These are phyloP conservation scores for Acanthamoeba rhysodes DNA, from an alignment of 208 protist species.

Conservation along the genomic window DNA sequence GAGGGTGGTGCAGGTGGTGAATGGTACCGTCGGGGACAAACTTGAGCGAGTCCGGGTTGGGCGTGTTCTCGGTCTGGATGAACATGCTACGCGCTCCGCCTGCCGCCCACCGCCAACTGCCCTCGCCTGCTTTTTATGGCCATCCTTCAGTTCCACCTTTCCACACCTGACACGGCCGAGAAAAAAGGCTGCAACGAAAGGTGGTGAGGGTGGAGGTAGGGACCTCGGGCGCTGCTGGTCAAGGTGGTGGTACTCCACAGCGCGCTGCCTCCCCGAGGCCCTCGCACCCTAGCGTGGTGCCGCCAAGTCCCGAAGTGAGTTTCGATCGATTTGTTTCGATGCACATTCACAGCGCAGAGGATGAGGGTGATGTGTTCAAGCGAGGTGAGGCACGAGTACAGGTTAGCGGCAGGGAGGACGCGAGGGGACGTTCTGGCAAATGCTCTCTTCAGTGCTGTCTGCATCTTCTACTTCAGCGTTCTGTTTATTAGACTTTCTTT, in stretches of 20 bases:
- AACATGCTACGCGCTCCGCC: constrained; percentile 81
- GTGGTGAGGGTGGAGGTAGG: no score
- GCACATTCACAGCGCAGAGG: no score
- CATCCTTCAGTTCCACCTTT: not conserved
- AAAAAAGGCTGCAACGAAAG: no score
- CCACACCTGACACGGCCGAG: not conserved
- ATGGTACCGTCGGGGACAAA: constrained; percentile 85
- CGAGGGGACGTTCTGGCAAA: not conserved
- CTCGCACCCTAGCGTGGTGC: not conserved
- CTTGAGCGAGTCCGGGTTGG: constrained; percentile 90
- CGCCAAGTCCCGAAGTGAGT: no score
- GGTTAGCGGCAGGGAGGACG: not conserved
- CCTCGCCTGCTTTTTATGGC: not conserved
- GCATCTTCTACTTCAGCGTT: not conserved
- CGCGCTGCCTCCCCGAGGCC: not conserved
- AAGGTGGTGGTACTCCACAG: not conserved
- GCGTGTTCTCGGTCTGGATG: constrained; percentile 89
- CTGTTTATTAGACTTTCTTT: not conserved
- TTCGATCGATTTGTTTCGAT: no score
- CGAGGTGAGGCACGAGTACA: no score
- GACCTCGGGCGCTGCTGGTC: not conserved
- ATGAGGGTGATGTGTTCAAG: no score
- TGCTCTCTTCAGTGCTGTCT: not conserved
- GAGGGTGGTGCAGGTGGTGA: not conserved
- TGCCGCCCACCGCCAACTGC: not conserved